phyloP scores from a whole-genome alignment of 306 rosid genomes.

The Cicer arietinum region DNA sequence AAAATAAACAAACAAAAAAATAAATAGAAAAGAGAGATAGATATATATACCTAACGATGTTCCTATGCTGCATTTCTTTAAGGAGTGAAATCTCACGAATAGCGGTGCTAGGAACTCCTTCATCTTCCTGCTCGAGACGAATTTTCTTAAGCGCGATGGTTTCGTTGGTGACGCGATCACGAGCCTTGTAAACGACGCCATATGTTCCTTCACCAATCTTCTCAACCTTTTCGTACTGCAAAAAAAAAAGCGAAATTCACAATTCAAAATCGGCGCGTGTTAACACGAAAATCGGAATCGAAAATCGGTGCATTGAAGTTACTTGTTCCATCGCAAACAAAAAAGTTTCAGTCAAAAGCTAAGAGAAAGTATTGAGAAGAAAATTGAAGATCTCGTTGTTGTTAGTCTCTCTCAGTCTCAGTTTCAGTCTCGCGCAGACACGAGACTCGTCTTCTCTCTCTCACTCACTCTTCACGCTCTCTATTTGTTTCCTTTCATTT shows the following conservation, averaged over 20 bases:
- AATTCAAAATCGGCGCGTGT: slow-evolving; percentile 29
- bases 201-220: slow-evolving; percentile 95
- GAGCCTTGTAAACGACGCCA: slow-evolving; percentile 95
- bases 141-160: slow-evolving; percentile 89
- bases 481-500: background rate
- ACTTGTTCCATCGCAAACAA: slow-evolving; percentile 55
- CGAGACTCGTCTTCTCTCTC: background rate
- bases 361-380: slow-evolving; percentile 1
- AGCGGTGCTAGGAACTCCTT: slow-evolving; percentile 93
- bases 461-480: background rate
- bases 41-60: slow-evolving; percentile 74
- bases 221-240: slow-evolving; percentile 90
- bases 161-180: slow-evolving; percentile 77
- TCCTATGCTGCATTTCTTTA: slow-evolving; percentile 91
- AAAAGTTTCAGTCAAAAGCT: background rate
- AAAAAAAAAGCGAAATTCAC: slow-evolving; percentile 30
- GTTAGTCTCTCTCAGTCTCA: too few relatives aligned
- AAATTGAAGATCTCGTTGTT: slow-evolving; percentile 39
- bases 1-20: background rate
- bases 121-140: slow-evolving; percentile 93
- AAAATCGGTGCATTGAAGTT: slow-evolving; percentile 14
- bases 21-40: background rate
- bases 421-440: too few relatives aligned
- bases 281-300: background rate
- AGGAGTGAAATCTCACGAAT: slow-evolving; percentile 88